phyloP scores from a whole-genome alignment of 2,329 filamentous ascomycete species.

The Ophiostoma angusticollis region DNA sequence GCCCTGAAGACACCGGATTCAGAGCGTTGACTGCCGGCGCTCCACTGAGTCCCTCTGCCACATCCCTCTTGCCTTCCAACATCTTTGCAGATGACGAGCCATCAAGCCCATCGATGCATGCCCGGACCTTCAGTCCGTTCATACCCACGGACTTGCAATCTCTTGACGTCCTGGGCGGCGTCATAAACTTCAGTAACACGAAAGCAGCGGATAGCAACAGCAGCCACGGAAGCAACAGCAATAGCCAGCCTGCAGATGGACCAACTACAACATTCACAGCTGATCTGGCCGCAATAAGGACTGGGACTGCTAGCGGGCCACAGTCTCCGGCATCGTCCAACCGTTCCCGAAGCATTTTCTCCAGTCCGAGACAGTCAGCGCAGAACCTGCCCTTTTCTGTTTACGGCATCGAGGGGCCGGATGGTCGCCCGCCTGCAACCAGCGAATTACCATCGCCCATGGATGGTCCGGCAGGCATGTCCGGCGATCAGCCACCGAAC shows the following conservation, averaged over 20 bases:
- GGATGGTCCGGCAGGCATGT: constrained; percentile 11
- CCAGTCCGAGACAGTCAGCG: constrained; percentile 49
- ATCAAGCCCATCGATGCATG: constrained; percentile 26
- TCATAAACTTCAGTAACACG: constrained; percentile 2
- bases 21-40: constrained; percentile 49
- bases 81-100: constrained; percentile 46
- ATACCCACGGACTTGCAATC: constrained; percentile 20
- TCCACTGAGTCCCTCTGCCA: constrained; percentile 65
- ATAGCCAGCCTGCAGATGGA: background rate
- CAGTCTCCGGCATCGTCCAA: constrained; percentile 50
- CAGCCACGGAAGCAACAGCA: constrained; percentile 3
- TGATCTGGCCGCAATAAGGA: too few relatives aligned
- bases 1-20: constrained; percentile 48
- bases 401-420: constrained; percentile 32
- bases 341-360: constrained; percentile 42
- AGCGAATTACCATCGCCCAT: constrained; percentile 30
- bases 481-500: constrained; percentile 17
- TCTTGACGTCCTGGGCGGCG: constrained; percentile 16
- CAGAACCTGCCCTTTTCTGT: constrained; percentile 44
- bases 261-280: background rate
- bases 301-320: constrained; percentile 26
- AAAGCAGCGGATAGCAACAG: constrained; percentile 5
- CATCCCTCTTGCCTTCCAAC: constrained; percentile 58
- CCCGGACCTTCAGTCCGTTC: constrained; percentile 24
- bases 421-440: constrained; percentile 28